Conservation (phyloP, 768 basidiomycete species). For the Lactarius deliciosus region DNA sequence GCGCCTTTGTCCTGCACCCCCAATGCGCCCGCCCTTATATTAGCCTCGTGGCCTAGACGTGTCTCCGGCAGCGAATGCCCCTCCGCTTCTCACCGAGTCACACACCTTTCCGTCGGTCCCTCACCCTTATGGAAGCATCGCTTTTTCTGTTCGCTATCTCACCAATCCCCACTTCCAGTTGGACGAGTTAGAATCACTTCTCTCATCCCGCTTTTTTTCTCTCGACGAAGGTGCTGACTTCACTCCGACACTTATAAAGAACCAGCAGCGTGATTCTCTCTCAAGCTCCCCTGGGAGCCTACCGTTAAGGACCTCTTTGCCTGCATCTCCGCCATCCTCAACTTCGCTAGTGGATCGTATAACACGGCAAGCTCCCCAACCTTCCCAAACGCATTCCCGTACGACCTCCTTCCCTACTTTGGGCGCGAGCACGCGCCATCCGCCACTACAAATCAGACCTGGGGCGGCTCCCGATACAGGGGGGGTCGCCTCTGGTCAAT, state of each 20-base stretch:
- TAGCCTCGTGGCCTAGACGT: slow-evolving; percentile 36
- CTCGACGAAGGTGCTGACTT: slow-evolving; percentile 66
- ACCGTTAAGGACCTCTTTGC: slow-evolving; percentile 44
- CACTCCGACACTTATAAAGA: slow-evolving; percentile 68
- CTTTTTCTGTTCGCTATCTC: slow-evolving; percentile 64
- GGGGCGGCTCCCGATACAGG: slow-evolving; percentile 17
- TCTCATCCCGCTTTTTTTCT: slow-evolving; percentile 71
- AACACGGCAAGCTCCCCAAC: slow-evolving; percentile 34
- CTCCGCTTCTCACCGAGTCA: slow-evolving; percentile 49
- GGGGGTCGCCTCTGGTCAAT: slow-evolving; percentile 42
- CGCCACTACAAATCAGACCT: slow-evolving; percentile 37
- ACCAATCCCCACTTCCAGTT: slow-evolving; percentile 66
- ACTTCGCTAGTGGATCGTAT: slow-evolving; percentile 46
- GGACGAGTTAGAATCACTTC: slow-evolving; percentile 72
- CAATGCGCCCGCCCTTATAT: slow-evolving; percentile 23
- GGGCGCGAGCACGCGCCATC: slow-evolving; percentile 39
- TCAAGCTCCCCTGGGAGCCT: slow-evolving; percentile 44
- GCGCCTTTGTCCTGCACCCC: slow-evolving; percentile 20
- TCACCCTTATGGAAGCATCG: slow-evolving; percentile 65
- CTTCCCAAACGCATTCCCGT: slow-evolving; percentile 37
- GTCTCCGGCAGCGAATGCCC: slow-evolving; percentile 41
- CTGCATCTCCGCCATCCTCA: slow-evolving; percentile 44
- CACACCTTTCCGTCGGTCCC: slow-evolving; percentile 66
- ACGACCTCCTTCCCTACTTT: slow-evolving; percentile 39
- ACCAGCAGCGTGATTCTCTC: slow-evolving; percentile 58